Evolutionary conservation across 2,329 filamentous ascomycete genomes (phyloP).

Genomic region (Colletotrichum neosansevieriae): DNA sequence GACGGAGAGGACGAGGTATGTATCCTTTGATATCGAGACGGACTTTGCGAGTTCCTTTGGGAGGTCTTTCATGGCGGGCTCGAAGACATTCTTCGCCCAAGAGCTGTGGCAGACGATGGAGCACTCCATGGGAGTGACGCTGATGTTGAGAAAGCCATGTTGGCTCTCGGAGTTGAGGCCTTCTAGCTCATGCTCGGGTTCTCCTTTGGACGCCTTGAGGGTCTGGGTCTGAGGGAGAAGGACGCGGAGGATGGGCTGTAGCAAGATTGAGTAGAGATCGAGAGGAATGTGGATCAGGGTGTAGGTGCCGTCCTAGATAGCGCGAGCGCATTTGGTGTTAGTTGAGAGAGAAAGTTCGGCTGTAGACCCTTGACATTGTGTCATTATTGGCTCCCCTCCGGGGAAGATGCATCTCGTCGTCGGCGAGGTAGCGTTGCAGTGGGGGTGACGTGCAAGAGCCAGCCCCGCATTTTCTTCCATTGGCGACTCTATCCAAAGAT

Average conservation of each 20-base stretch:
- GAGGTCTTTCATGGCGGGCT: slow-evolving; percentile 73
- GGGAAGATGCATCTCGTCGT: slow-evolving; percentile 14
- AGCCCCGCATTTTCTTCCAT: slow-evolving; percentile 29
- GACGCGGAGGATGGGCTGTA: slow-evolving; percentile 89
- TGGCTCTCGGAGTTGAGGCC: slow-evolving; percentile 64
- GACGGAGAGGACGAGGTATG: slow-evolving; percentile 90
- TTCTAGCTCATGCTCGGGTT: slow-evolving; percentile 54
- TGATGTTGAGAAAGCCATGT: slow-evolving; percentile 92
- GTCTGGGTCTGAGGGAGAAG: slow-evolving; percentile 75
- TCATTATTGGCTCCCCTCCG: neutral
- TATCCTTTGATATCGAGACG: slow-evolving; percentile 83
- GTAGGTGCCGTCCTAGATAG: slow-evolving; percentile 80
- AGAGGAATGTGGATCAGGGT: slow-evolving; percentile 92
- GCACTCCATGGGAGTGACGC: slow-evolving; percentile 91
- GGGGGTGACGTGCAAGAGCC: neutral
- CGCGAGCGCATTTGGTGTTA: slow-evolving; percentile 20
- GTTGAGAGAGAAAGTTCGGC: slow-evolving; percentile 13
- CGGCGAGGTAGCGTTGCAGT: slow-evolving; percentile 11
- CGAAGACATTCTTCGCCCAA: slow-evolving; percentile 81
- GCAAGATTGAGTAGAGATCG: slow-evolving; percentile 79
- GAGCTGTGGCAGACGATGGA: slow-evolving; percentile 88
- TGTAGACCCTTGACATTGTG: neutral
- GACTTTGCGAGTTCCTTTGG: slow-evolving; percentile 63
- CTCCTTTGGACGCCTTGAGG: slow-evolving; percentile 51
- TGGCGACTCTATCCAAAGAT: slow-evolving; percentile 22